Conservation (phyloP, 2,329 filamentous ascomycete species). For the Beauveria sp. region DNA sequence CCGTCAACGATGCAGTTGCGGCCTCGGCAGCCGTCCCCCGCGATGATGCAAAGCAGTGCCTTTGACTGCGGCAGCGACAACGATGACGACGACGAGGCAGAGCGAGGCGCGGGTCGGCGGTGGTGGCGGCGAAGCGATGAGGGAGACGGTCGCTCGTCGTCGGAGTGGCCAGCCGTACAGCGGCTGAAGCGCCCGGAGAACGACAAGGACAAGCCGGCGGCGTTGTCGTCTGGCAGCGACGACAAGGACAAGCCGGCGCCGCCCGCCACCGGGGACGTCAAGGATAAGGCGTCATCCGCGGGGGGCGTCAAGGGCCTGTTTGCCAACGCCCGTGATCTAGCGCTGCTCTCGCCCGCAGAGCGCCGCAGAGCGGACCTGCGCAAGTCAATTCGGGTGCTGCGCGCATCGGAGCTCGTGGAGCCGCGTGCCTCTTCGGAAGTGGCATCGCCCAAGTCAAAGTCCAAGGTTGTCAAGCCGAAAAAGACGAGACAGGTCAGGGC, state of each 20-base stretch:
- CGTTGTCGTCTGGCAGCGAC: background rate
- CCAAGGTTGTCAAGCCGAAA: no score
- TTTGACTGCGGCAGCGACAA: constrained; percentile 27
- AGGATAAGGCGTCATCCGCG: constrained; percentile 8
- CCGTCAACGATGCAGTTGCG: background rate
- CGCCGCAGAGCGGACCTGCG: constrained; percentile 28
- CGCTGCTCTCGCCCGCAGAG: constrained; percentile 21
- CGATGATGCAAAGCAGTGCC: constrained; percentile 19
- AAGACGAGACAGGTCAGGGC: no score
- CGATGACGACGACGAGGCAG: constrained; percentile 3
- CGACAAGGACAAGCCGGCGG: constrained; percentile 10
- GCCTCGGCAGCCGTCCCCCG: background rate
- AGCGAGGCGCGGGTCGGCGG: constrained; percentile 7
- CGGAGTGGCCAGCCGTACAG: constrained; percentile 12
- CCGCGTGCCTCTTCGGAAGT: no score
- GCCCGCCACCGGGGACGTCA: background rate
- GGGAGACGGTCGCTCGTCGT: background rate
- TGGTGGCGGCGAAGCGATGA: constrained; percentile 17
- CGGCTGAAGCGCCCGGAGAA: constrained; percentile 11
- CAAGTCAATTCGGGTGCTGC: constrained; percentile 29
- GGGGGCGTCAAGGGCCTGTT: constrained; percentile 20
- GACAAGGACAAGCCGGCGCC: background rate
- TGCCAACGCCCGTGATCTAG: constrained; percentile 18
- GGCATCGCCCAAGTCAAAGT: no score
- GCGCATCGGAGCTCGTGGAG: constrained; percentile 15